Percentiles rank a stretch among this genome's conserved stretches.
Conservation (phyloP, 495 filamentous ascomycete genomes). For the Chaetomium tenue region DNA sequence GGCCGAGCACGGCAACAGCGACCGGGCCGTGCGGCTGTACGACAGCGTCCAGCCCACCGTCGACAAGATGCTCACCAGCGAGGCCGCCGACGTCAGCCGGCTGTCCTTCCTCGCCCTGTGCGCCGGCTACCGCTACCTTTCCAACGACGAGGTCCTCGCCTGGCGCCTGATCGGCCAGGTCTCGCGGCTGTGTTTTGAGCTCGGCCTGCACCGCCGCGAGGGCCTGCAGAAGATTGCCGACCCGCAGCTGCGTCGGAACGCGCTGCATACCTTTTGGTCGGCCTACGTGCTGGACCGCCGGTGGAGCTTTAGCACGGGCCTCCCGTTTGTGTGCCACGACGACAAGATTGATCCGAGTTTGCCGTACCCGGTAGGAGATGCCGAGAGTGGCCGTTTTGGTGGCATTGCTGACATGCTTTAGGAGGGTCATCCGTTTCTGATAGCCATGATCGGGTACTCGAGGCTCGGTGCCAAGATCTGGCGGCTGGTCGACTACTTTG, state of each 20-base stretch:
- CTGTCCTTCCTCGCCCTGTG: constrained; percentile 73
- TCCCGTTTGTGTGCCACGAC: constrained; percentile 80
- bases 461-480: constrained; percentile 76
- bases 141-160: constrained; percentile 73
- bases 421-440: constrained; percentile 69
- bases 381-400: not conserved
- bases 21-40: constrained; percentile 67
- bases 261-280: constrained; percentile 73
- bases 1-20: constrained; percentile 73
- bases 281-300: constrained; percentile 75
- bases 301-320: constrained; percentile 77
- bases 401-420: constrained; percentile 36
- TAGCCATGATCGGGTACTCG: constrained; percentile 75
- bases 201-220: constrained; percentile 75
- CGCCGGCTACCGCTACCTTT: constrained; percentile 81
- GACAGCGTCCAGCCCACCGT: constrained; percentile 66
- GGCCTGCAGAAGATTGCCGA: constrained; percentile 64
- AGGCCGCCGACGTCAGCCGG: constrained; percentile 61
- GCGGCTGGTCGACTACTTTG: constrained; percentile 61
- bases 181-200: constrained; percentile 71
- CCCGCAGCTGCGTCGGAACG: constrained; percentile 60
- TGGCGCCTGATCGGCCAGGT: constrained; percentile 78
- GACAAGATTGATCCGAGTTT: constrained; percentile 77
- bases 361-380: constrained; percentile 65
- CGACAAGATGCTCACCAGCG: constrained; percentile 65